These are phyloP conservation scores for Patellaria atrata DNA, from an alignment of 495 filamentous ascomycete species.

Conservation along the genomic window DNA sequence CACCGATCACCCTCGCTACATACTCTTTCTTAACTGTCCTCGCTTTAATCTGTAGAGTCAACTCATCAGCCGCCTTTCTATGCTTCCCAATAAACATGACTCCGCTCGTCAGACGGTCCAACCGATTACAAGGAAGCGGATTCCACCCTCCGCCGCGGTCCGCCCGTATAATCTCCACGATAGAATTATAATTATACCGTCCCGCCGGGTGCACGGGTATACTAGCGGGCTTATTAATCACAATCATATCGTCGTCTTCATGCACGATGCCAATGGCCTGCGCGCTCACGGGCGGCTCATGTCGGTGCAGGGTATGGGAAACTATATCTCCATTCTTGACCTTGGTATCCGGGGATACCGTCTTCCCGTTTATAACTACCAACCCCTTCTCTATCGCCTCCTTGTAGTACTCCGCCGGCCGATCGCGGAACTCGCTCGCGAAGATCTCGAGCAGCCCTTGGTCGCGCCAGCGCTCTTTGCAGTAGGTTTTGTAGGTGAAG, in stretches of 20 bases:
- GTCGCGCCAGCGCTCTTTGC: slow-evolving; percentile 79
- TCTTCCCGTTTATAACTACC: slow-evolving; percentile 59
- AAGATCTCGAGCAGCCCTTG: slow-evolving; percentile 67
- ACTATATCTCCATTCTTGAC: slow-evolving; percentile 75
- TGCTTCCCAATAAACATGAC: slow-evolving; percentile 96
- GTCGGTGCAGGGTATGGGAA: slow-evolving; percentile 85
- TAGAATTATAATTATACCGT: slow-evolving; percentile 84
- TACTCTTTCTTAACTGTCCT: slow-evolving; percentile 88
- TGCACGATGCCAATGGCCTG: slow-evolving; percentile 67
- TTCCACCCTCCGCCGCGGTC: slow-evolving; percentile 55
- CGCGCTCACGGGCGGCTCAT: slow-evolving; percentile 84
- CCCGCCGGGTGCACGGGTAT: slow-evolving; percentile 91
- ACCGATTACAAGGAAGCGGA: slow-evolving; percentile 76
- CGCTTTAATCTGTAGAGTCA: slow-evolving; percentile 54
- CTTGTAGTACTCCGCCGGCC: slow-evolving; percentile 77
- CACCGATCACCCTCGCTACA: slow-evolving; percentile 74
- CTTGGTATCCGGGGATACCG: slow-evolving; percentile 38
- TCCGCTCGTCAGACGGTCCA: slow-evolving; percentile 88
- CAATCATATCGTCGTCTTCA: slow-evolving; percentile 81
- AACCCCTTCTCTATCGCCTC: slow-evolving; percentile 65
- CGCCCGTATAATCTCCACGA: slow-evolving; percentile 82
- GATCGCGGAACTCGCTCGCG: slow-evolving; percentile 70
- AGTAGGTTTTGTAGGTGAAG: slow-evolving; percentile 88
- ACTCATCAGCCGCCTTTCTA: slow-evolving; percentile 58
- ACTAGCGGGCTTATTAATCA: slow-evolving; percentile 92